A percentile compares a stretch with the other conserved stretches of the same genome.
These are phyloP conservation scores for Pyrenochaeta sp. DNA, from an alignment of 2,329 filamentous ascomycete genomes.

Conservation along the genomic window DNA sequence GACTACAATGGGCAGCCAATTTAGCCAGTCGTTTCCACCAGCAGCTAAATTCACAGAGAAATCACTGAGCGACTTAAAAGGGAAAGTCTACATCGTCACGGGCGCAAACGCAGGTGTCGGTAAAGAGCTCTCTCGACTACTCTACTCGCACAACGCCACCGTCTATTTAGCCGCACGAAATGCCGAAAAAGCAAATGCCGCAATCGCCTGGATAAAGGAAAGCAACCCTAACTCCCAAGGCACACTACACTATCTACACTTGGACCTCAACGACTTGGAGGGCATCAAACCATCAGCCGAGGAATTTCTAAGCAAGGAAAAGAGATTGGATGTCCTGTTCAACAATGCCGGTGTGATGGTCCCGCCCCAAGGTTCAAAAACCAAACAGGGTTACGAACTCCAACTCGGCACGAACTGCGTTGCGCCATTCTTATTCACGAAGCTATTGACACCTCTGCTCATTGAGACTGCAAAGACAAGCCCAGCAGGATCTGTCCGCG, in stretches of 20 bases:
- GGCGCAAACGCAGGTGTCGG: constrained; percentile 61
- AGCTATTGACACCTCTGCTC: constrained; percentile 50
- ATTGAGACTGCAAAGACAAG: constrained; percentile 36
- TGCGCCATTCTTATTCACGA: constrained; percentile 52
- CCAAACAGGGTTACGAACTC: constrained; percentile 34
- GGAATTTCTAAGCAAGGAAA: constrained; percentile 50
- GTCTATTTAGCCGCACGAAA: constrained; percentile 65
- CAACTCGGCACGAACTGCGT: constrained; percentile 54
- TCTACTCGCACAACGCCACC: constrained; percentile 63
- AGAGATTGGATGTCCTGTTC: constrained; percentile 53
- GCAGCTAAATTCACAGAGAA: constrained; percentile 24
- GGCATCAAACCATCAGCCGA: constrained; percentile 49
- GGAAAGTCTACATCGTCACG: constrained; percentile 62
- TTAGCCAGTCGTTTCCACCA: constrained; percentile 28
- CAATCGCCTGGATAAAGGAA: constrained; percentile 53
- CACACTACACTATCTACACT: constrained; percentile 32
- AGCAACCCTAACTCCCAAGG: constrained; percentile 31
- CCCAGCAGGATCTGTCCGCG: constrained; percentile 38
- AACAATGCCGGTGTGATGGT: constrained; percentile 49
- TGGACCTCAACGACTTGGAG: constrained; percentile 55
- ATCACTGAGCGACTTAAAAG: constrained; percentile 51
- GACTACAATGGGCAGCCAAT: constrained; percentile 24
- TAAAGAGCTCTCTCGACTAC: constrained; percentile 61
- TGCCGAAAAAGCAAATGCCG: constrained; percentile 50
- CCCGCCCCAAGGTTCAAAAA: constrained; percentile 32